phyloP scores from a whole-genome alignment of 495 filamentous ascomycete species.

The Aspergillus ellipticus region DNA sequence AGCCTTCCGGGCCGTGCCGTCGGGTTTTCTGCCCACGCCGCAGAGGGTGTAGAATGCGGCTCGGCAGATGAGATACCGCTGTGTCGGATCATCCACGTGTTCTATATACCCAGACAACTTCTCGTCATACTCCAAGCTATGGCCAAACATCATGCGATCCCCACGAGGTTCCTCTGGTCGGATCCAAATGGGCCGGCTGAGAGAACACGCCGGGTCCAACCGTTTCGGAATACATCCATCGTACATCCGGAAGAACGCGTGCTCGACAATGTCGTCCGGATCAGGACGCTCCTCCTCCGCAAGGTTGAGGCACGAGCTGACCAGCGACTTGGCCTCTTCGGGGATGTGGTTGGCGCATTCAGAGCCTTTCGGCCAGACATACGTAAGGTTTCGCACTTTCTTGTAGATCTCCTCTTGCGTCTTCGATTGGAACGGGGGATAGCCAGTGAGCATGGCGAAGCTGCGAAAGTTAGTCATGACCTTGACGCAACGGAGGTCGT shows the following conservation, averaged over 20 bases:
- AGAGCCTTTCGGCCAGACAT: conserved; percentile 68
- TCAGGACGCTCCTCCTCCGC: conserved; percentile 71
- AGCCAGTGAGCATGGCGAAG: conserved; percentile 87
- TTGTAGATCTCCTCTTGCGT: conserved; percentile 85
- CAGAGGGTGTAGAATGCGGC: conserved; percentile 46
- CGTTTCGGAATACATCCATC: conserved; percentile 48
- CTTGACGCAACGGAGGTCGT: neutral
- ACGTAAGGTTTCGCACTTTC: conserved; percentile 65
- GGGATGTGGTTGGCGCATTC: conserved; percentile 47
- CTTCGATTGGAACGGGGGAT: conserved; percentile 81
- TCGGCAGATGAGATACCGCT: conserved; percentile 42
- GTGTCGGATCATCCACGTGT: conserved; percentile 34
- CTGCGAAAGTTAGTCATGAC: conserved; percentile 30
- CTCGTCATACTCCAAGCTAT: conserved; percentile 45
- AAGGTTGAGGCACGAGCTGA: conserved; percentile 67
- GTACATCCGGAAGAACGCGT: conserved; percentile 72
- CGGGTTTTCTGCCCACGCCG: conserved; percentile 48
- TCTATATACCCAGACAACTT: conserved; percentile 39
- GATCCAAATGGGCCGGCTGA: conserved; percentile 44
- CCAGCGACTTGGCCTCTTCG: conserved; percentile 69
- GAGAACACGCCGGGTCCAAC: conserved; percentile 39
- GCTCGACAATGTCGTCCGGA: conserved; percentile 76
- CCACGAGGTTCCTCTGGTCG: conserved; percentile 41
- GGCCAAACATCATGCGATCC: conserved; percentile 43
- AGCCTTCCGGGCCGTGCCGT: conserved; percentile 40